phyloP scores from a whole-genome alignment of 140 eudicot genomes.

The Stevia rebaudiana region DNA sequence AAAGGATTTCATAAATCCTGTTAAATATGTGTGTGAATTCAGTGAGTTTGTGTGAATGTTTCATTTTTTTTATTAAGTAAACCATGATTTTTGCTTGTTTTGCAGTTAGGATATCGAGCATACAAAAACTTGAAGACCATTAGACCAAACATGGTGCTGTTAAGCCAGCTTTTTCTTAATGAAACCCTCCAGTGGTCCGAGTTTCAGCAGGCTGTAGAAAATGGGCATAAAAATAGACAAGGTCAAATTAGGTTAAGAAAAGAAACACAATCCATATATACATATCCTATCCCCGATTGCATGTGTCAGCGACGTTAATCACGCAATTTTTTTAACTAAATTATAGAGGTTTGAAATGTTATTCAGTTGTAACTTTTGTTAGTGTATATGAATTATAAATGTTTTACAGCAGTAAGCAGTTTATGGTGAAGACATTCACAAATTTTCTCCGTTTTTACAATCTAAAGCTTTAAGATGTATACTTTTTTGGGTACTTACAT shows the following conservation, averaged over 20 bases:
- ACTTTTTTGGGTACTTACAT: no score
- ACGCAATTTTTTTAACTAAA: background rate
- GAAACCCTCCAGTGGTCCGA: slow-evolving; percentile 69
- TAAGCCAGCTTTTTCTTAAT: slow-evolving; percentile 68
- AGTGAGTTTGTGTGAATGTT: background rate
- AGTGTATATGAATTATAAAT: background rate
- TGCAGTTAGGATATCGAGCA: slow-evolving; percentile 78
- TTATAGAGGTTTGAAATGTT: background rate
- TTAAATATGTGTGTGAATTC: background rate
- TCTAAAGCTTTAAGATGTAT: no score
- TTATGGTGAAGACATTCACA: no score
- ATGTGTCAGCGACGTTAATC: slow-evolving; percentile 51
- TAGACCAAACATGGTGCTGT: slow-evolving; percentile 72
- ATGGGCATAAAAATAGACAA: slow-evolving; percentile 83
- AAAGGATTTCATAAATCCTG: background rate
- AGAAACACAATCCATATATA: slow-evolving; percentile 76
- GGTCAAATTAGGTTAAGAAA: slow-evolving; percentile 70
- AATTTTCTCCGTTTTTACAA: no score
- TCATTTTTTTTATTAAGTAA: background rate
- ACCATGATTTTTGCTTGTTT: background rate
- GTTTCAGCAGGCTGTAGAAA: slow-evolving; percentile 53
- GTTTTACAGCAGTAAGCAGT: no score
- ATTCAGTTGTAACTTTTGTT: background rate
- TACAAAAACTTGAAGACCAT: slow-evolving; percentile 77
- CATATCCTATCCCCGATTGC: slow-evolving; percentile 93